Percentiles rank a stretch among this genome's conserved stretches.
Evolutionary conservation across 73 alveolate genomes (phyloP).

Genomic region (Diophrys appendiculata): DNA sequence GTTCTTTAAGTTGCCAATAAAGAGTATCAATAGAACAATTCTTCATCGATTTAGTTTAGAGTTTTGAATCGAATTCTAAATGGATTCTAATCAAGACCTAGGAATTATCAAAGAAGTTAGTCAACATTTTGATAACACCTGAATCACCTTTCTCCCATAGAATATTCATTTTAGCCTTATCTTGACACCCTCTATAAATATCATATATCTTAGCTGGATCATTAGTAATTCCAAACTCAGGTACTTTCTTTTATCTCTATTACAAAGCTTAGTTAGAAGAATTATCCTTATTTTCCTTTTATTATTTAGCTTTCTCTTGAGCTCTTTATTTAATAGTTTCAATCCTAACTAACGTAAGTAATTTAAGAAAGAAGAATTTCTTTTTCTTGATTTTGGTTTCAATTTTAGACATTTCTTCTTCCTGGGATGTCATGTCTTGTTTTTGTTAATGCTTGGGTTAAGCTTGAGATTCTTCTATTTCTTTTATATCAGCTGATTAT

Average conservation of each 20-base stretch:
- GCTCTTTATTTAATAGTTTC: too few species aligned
- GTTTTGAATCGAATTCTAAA: neutral
- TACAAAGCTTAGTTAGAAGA: too few species aligned
- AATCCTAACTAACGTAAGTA: too few species aligned
- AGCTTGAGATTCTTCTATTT: too few species aligned
- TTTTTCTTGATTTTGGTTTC: neutral
- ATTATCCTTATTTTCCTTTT: too few species aligned
- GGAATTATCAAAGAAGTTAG: constrained; percentile 11
- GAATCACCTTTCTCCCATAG: constrained; percentile 10
- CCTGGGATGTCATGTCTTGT: too few species aligned
- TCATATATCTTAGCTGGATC: constrained; percentile 32
- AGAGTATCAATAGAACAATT: constrained; percentile 5
- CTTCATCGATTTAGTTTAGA: constrained; percentile 7
- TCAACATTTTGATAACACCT: constrained; percentile 8
- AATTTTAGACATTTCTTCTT: constrained; percentile 13
- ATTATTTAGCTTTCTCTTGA: too few species aligned
- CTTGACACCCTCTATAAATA: constrained; percentile 1
- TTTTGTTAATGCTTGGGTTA: too few species aligned
- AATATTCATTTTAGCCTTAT: constrained; percentile 11
- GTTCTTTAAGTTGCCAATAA: constrained; percentile 3
- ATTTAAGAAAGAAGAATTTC: too few species aligned
- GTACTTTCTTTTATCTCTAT: neutral
- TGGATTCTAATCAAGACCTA: constrained; percentile 6
- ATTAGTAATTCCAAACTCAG: constrained; percentile 28
- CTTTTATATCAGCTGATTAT: too few species aligned